Percentiles rank a stretch among this genome's conserved stretches.
Evolutionary conservation across 768 basidiomycete genomes (phyloP).

Genomic region (Suillus hirtellus): DNA sequence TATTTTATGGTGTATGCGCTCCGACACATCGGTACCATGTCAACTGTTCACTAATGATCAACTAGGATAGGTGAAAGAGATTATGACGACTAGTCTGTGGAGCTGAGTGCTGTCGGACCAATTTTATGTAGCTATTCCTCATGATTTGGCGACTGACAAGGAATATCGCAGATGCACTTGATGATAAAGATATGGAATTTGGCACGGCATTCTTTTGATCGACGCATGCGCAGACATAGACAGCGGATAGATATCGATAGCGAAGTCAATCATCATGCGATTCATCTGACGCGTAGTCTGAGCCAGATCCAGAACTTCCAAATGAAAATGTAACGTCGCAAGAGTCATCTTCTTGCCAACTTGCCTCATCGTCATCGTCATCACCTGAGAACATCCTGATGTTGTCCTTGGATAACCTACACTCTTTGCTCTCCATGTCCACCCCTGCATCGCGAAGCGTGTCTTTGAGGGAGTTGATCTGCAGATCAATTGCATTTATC

Average conservation of each 20-base stretch:
- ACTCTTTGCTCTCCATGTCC: slow-evolving; percentile 5
- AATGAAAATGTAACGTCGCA: background rate
- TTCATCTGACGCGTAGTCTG: background rate
- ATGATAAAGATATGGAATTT: background rate
- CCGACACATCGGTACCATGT: too few relatives aligned
- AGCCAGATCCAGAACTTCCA: background rate
- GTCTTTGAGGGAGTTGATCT: background rate
- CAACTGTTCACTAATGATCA: too few relatives aligned
- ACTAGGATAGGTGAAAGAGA: too few relatives aligned
- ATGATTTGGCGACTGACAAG: too few relatives aligned
- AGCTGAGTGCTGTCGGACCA: too few relatives aligned
- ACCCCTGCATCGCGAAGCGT: background rate
- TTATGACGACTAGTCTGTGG: too few relatives aligned
- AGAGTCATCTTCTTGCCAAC: background rate
- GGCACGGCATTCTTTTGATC: background rate
- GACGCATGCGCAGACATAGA: background rate
- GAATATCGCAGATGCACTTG: background rate
- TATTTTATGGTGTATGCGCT: too few relatives aligned
- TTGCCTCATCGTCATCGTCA: background rate
- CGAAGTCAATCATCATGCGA: background rate
- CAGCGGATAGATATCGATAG: background rate
- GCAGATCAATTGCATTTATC: background rate
- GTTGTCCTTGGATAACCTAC: background rate
- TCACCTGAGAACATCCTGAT: background rate
- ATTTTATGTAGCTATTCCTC: too few relatives aligned